Base-by-base conservation (phyloP, 352 stramenopile species). In the Globisporangium echinulatum region DNA sequence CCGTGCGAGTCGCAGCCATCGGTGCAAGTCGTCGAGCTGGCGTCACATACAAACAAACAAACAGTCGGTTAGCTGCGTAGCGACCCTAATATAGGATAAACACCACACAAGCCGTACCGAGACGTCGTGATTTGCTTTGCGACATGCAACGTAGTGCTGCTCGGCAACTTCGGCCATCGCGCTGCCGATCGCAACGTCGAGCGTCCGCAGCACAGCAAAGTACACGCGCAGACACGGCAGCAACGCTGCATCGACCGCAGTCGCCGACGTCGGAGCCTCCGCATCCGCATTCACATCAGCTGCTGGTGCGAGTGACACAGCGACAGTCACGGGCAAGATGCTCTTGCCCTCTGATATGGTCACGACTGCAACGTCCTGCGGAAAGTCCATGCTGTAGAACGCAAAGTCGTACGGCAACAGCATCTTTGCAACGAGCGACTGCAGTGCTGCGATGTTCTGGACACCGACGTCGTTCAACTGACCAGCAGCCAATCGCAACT, bases 371-470 rank as follows among this genome's bases (percentile, higher is more conserved):
- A 88, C 75, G 38, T 94, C 81, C 54, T 90, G 82, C 0, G 83
- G 80, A 52, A 94, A 94, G 52, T 92, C 82, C 74, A 90, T 90
- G 50, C 72, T 83, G 70, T 90, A 94, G 54, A 78, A 94, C 54
- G 89, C 76, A 48, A 94, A 94, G 49, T 94, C 85, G 59, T 94
- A 94, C 11, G 80, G 77, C 15, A 94, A 68, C 33, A 90, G 61
- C 78, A 91, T 84, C 63, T 88, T 90, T 36, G 75, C 69, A 3
- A 92, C 71, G 13, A 94, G 71, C 7, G 78, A 81, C 63, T 91
- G 77, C 37, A 94, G 62, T 8, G 80, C 82, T 4, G 67, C 72
- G 37, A 94, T 60, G 48, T 94, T 94, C 64, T 84, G 85, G 13
- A 89, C 79, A 14, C 82, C 85, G 52, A 87, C 72, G 1, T 85